Percentiles rank a stretch among this genome's conserved stretches.
phyloP scores from a whole-genome alignment of 257 asterid genomes.

The Solanum dulcamara region DNA sequence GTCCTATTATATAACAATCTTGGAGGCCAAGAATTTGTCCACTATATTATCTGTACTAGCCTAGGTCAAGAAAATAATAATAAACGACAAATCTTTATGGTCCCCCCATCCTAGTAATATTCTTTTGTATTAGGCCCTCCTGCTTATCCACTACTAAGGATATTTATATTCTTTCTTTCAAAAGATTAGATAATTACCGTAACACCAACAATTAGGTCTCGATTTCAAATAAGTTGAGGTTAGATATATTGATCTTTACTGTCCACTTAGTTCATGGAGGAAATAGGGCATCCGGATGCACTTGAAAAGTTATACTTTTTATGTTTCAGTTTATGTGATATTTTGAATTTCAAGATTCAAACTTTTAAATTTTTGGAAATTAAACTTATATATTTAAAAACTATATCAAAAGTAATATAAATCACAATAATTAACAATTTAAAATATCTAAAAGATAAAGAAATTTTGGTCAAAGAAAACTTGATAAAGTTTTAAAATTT shows the following conservation, averaged over 20 bases:
- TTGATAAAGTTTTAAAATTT: too few species aligned
- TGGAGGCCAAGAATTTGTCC: background rate
- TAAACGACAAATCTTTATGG: slow-evolving; percentile 8
- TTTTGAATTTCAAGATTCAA: too few species aligned
- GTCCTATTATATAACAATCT: slow-evolving; percentile 6
- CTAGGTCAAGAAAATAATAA: background rate
- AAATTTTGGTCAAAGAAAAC: too few species aligned
- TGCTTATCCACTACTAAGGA: slow-evolving; percentile 32
- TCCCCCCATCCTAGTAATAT: slow-evolving; percentile 18
- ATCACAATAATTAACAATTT: too few species aligned
- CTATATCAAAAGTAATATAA: too few species aligned
- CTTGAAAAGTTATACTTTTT: too few species aligned
- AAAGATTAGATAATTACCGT: background rate
- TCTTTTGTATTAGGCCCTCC: slow-evolving; percentile 4
- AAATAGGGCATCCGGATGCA: background rate
- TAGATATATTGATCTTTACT: background rate
- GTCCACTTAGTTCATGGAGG: background rate
- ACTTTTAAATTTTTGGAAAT: too few species aligned
- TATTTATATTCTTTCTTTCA: slow-evolving; percentile 9
- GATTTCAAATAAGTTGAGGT: background rate
- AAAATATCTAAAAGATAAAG: too few species aligned
- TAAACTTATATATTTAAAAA: too few species aligned
- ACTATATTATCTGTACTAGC: background rate
- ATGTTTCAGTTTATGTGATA: too few species aligned
- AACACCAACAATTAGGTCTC: background rate